Evolutionary conservation across 2,329 filamentous ascomycete genomes (phyloP), one percentile per base, ranked within the genome.

Genomic region (Alternaria longipes): DNA sequence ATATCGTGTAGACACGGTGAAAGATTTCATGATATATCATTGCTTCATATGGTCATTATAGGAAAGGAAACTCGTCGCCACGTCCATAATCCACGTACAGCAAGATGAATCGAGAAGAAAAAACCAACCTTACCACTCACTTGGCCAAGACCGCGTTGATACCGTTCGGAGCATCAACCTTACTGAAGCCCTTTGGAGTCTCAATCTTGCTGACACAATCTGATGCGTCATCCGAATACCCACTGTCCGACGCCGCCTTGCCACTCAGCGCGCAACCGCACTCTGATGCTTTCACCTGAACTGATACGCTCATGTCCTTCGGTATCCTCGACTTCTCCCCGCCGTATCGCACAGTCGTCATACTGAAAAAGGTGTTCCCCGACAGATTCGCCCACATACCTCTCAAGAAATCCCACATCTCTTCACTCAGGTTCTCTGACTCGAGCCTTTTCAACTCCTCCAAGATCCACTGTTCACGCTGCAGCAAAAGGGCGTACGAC

Each of bases 331-430:
- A 41, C 38, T 41, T 41, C 38, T 49, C 46, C 14, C 46, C 46
- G 12, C 46, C 26, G 22, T 49, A 49, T n/a, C 46, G 46, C 46
- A 34, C 28, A 49, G 26, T 49, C 16, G 46, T 49, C 46, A 49
- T 49, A 34, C 46, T 32, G 28, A 49, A 49, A 6, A 49, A 49
- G 16, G 18, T 22, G 20, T 49, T 49, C 7, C 46, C 46, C 9
- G 46, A 32, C 16, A 34, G 26, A 32, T 30, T 32, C 18, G 32
- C 26, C 18, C 28, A 49, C 46, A 49, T 34, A 14, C 26, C 46
- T 11, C 2, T 34, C 18, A 49, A 14, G 14, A 49, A 49, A 6
- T 34, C 28, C 46, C 46, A 49, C n/a, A n/a, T 34, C 20, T 49
- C 46, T 9, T 49, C 46, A 12, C 18, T 49, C 30, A 49, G n/a